phyloP scores from a whole-genome alignment of 1,284 basidiomycete species.

The Inonotus obliquus region DNA sequence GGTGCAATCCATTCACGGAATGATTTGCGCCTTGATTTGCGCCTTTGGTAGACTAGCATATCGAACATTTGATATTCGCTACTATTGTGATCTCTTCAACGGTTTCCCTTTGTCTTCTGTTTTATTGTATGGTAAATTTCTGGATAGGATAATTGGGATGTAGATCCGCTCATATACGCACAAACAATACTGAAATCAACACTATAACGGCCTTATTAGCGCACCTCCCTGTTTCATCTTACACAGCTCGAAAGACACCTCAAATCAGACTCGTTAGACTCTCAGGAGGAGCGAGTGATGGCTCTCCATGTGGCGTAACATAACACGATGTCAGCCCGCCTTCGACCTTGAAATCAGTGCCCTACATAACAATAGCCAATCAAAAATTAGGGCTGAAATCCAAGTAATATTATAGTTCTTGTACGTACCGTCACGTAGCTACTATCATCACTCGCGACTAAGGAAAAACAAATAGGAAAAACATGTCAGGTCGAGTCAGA shows the following conservation, averaged over 20 bases:
- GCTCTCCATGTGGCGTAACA: constrained; percentile 76
- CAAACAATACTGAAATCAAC: no score
- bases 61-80: not conserved
- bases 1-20: constrained; percentile 61
- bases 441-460: constrained; percentile 82
- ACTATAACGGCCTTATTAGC: no score
- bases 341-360: constrained; percentile 90
- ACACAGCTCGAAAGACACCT: not conserved
- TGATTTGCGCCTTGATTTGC: not conserved
- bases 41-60: not conserved
- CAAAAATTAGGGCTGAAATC: constrained; percentile 35
- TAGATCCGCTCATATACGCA: no score
- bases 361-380: constrained; percentile 43
- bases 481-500: constrained; percentile 1
- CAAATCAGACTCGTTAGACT: constrained; percentile 38
- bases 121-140: no score
- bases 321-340: constrained; percentile 88
- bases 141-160: no score
- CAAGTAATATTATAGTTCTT: not conserved
- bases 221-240: not conserved
- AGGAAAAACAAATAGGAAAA: not conserved
- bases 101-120: no score
- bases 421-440: constrained; percentile 74
- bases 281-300: constrained; percentile 56
- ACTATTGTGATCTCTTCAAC: no score